These are phyloP conservation scores for Harrya chromipes DNA, from an alignment of 768 basidiomycete genomes.

Conservation along the genomic window DNA sequence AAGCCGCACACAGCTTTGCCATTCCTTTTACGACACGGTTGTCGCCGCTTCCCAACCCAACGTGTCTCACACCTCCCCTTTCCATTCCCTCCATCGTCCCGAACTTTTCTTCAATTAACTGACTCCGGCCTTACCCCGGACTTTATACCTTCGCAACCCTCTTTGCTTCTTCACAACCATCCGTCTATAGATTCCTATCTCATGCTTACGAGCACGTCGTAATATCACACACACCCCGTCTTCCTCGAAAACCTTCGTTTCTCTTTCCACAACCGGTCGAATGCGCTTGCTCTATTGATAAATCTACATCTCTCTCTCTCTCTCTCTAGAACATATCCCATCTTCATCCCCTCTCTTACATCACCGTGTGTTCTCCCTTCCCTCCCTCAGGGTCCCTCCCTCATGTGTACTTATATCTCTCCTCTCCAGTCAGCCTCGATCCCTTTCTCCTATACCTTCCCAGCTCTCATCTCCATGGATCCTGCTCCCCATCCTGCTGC, in stretches of 20 bases:
- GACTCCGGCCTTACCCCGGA: slow-evolving; percentile 30
- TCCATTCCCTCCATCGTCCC: slow-evolving; percentile 12
- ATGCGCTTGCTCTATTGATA: slow-evolving; percentile 18
- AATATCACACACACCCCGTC: slow-evolving; percentile 26
- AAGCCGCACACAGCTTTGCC: slow-evolving; percentile 19
- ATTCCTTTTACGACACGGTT: slow-evolving; percentile 23
- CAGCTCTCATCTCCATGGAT: slow-evolving; percentile 24
- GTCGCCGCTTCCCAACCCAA: slow-evolving; percentile 1
- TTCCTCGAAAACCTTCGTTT: slow-evolving; percentile 19
- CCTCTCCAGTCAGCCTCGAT: slow-evolving; percentile 17
- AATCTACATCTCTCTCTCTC: too few relatives aligned
- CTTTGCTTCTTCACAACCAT: slow-evolving; percentile 15
- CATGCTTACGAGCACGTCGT: slow-evolving; percentile 16
- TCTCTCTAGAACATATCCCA: slow-evolving; percentile 19
- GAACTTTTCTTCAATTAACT: slow-evolving; percentile 23
- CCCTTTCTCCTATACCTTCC: slow-evolving; percentile 12
- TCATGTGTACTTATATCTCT: slow-evolving; percentile 32
- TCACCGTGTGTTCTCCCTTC: slow-evolving; percentile 21
- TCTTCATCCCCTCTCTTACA: slow-evolving; percentile 11
- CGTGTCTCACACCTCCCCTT: slow-evolving; percentile 14
- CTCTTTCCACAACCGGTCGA: slow-evolving; percentile 22
- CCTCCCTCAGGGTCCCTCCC: slow-evolving; percentile 10
- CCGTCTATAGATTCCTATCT: slow-evolving; percentile 29
- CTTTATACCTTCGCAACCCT: slow-evolving; percentile 21
- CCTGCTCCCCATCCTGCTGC: slow-evolving; percentile 3